These are phyloP conservation scores for Apiotrichum sp. DNA, from an alignment of 1,284 basidiomycete genomes.

Conservation along the genomic window DNA sequence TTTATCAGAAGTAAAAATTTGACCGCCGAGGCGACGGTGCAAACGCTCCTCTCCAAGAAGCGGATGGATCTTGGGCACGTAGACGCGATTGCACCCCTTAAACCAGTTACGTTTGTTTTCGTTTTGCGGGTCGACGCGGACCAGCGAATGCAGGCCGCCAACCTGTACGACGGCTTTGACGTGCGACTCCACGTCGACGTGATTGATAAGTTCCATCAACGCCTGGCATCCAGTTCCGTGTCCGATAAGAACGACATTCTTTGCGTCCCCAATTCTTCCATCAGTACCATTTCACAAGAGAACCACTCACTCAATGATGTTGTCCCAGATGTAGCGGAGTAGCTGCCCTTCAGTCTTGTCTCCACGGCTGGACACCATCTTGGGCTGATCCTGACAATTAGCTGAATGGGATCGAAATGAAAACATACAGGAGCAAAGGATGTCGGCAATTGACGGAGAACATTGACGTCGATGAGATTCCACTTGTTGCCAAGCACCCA, in stretches of 20 bases:
- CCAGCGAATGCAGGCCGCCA: conserved; percentile 56
- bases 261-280: conserved; percentile 61
- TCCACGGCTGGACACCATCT: conserved; percentile 26
- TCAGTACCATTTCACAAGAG: not conserved
- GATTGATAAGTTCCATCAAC: conserved; percentile 65
- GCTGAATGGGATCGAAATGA: not conserved
- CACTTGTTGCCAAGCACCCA: conserved; percentile 63
- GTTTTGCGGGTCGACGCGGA: conserved; percentile 39
- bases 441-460: conserved; percentile 62
- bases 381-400: conserved; percentile 19
- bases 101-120: conserved; percentile 41
- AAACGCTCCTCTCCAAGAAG: conserved; percentile 38
- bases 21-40: conserved; percentile 39
- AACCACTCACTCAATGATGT: conserved; percentile 73
- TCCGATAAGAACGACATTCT: conserved; percentile 72
- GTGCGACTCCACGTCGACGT: conserved; percentile 58
- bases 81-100: conserved; percentile 37
- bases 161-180: conserved; percentile 71
- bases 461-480: conserved; percentile 79
- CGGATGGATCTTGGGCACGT: conserved; percentile 37
- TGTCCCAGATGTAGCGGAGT: conserved; percentile 87
- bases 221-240: conserved; percentile 75
- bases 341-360: conserved; percentile 51
- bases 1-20: conserved; percentile 34
- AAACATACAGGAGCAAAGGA: conserved; percentile 20